Evolutionary conservation across 2,329 filamentous ascomycete genomes (phyloP).

Genomic region (Claviceps sp.): DNA sequence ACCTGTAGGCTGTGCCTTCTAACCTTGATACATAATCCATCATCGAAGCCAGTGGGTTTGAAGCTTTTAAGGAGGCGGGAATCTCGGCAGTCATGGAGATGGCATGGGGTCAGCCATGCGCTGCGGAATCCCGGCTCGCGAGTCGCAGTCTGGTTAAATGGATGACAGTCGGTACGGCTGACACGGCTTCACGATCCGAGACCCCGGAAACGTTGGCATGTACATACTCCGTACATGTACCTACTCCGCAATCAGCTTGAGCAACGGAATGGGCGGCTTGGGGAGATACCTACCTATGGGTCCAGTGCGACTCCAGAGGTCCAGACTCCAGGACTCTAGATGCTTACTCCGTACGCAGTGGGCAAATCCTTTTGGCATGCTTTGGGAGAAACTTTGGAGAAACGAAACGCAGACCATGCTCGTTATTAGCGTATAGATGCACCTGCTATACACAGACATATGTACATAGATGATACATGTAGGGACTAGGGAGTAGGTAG

Average conservation of each 20-base stretch:
- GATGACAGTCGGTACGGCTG: background rate
- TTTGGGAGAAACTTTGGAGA: background rate
- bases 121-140: too few relatives aligned
- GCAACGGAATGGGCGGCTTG: background rate
- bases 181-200: background rate
- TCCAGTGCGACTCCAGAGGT: too few relatives aligned
- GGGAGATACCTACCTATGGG: background rate
- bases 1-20: background rate
- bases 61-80: background rate
- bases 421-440: too few relatives aligned
- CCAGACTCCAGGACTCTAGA: too few relatives aligned
- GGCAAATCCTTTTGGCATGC: background rate
- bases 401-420: background rate
- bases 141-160: background rate
- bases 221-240: too few relatives aligned
- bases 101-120: too few relatives aligned
- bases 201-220: background rate
- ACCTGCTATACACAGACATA: too few relatives aligned
- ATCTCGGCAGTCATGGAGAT: background rate
- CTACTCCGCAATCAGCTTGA: background rate
- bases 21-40: too few relatives aligned
- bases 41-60: too few relatives aligned
- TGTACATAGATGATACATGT: too few relatives aligned
- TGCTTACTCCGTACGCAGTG: too few relatives aligned
- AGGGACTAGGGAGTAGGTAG: too few relatives aligned